These are phyloP conservation scores for Ceriops decandra DNA, from an alignment of 345 rosid species.

Conservation along the genomic window DNA sequence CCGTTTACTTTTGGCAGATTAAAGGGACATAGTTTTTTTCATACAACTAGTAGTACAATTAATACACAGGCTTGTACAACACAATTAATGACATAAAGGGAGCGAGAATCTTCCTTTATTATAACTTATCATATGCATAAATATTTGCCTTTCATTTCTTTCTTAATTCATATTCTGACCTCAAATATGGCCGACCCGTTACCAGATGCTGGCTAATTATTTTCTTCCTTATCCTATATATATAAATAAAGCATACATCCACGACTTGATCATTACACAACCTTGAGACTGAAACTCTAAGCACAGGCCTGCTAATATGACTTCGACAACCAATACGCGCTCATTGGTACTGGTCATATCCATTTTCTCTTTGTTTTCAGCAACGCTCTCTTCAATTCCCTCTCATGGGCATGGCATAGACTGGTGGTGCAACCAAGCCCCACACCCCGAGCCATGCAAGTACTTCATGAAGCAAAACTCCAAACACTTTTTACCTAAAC, in stretches of 20 bases:
- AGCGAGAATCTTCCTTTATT: no score
- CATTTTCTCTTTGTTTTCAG: conserved; percentile 19
- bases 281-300: not conserved
- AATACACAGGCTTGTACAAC: no score
- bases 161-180: not conserved
- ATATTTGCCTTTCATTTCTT: not conserved
- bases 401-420: conserved; percentile 22
- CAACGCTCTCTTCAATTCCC: conserved; percentile 18
- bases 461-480: conserved; percentile 36
- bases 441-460: conserved; percentile 66
- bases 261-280: not conserved
- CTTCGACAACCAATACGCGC: not conserved
- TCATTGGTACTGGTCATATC: conserved; percentile 5
- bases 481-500: conserved; percentile 28
- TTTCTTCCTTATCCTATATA: conserved; percentile 1
- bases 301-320: conserved; percentile 13
- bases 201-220: not conserved
- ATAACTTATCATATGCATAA: no score
- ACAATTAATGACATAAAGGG: no score
- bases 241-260: not conserved
- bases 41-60: no score
- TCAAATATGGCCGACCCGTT: not conserved
- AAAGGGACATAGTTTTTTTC: no score
- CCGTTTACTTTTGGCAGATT: no score
- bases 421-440: conserved; percentile 71